Evolutionary conservation across 257 asterid species (phyloP), one percentile per base, ranked within the genome.

Genomic region (Linaria vulgaris): DNA sequence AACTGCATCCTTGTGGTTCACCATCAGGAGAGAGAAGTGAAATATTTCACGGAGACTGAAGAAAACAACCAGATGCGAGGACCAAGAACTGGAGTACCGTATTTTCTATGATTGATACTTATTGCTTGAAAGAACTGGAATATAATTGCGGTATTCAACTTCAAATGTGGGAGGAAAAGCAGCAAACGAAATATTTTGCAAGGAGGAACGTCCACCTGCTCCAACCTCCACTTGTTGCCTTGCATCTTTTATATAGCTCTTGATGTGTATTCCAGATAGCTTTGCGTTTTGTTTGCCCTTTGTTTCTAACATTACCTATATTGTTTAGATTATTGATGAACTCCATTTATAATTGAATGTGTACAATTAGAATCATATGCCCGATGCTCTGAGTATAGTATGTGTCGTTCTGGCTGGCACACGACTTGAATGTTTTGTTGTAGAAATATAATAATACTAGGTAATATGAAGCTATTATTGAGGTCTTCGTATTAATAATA

Each of bases 31-130:
- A 79, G 97, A 67, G 96, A 88, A 71, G 97, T 92, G 77, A 89
- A 92, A 85, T 92, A 87, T 66, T 92, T 92, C 83, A 85, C 99
- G 0, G 99, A 92, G 78, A 92, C 99, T 0, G 99, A 92, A 73
- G 97, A 89, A 74, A 92, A 89, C 86, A 92, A 89, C 80, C 97
- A 92, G 68, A 92, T 92, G 99, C 80, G 97, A 70, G 99, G 99
- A 45, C 99, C 99, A 19, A 89, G 99, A 78, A 82, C 87, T 9
- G 99, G 97, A 72, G 99, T 92, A 13, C 97, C 97, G 0, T 92
- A 92, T 81, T 92, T 92, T 73, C 85, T 91, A 43, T 91, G 74
- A 79, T 60, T 46, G 70, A 54, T 45, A 4, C 8, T 39, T 16
- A 24, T 60, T 51, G 19, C 12, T 22, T 31, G 57, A 10, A 48